A percentile compares a stretch with the other conserved stretches of the same genome.
Evolutionary conservation across 2,329 filamentous ascomycete species (phyloP).

Genomic region (Stylonectria norvegica): DNA sequence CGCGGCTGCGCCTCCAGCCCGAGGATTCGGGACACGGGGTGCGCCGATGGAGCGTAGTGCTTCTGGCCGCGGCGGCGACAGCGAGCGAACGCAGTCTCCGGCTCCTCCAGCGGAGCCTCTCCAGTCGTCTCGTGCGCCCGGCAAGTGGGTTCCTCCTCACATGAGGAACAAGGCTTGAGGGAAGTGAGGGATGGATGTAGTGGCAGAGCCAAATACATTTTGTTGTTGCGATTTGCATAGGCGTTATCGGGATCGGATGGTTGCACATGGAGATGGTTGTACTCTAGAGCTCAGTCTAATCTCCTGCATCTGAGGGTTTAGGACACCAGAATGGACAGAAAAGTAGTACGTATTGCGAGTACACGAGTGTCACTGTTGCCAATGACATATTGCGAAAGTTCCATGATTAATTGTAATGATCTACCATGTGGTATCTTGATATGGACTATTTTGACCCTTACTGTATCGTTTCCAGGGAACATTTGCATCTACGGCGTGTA

Average conservation of each 20-base stretch:
- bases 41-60: slow-evolving; percentile 42
- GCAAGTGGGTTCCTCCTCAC: slow-evolving; percentile 58
- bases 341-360: not conserved
- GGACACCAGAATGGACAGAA: slow-evolving; percentile 27
- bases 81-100: slow-evolving; percentile 38
- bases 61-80: slow-evolving; percentile 37
- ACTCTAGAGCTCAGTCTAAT: slow-evolving; percentile 38
- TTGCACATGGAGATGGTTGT: slow-evolving; percentile 33
- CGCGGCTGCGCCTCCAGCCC: slow-evolving; percentile 40
- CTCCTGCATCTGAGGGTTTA: slow-evolving; percentile 29
- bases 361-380: not conserved
- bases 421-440: too few relatives aligned
- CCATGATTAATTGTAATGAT: too few relatives aligned
- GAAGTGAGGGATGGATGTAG: slow-evolving; percentile 12
- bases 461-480: too few relatives aligned
- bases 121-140: slow-evolving; percentile 50
- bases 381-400: too few relatives aligned
- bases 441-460: too few relatives aligned
- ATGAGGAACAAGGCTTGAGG: slow-evolving; percentile 33
- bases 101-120: slow-evolving; percentile 47
- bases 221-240: slow-evolving; percentile 34
- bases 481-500: too few relatives aligned
- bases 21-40: slow-evolving; percentile 35
- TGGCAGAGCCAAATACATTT: slow-evolving; percentile 19
- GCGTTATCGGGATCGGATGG: slow-evolving; percentile 36